A percentile compares a stretch with the other conserved stretches of the same genome.
These are phyloP conservation scores for Shiraia bambusicola DNA, from an alignment of 2,329 filamentous ascomycete genomes.

Conservation along the genomic window DNA sequence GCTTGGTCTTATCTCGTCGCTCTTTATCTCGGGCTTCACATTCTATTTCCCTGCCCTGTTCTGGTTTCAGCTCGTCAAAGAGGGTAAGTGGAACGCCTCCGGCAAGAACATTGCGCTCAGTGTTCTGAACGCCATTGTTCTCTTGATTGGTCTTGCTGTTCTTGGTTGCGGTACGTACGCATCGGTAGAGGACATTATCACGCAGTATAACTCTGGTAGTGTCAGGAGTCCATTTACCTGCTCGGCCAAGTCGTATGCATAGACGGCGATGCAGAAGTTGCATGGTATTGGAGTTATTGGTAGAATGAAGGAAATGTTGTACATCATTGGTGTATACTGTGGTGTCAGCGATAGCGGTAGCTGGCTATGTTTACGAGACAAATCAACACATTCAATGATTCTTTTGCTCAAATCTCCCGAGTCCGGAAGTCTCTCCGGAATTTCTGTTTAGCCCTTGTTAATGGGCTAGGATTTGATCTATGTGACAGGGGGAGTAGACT, in stretches of 20 bases:
- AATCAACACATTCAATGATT: too few relatives aligned
- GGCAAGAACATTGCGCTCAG: constrained; percentile 36
- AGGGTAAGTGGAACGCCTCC: constrained; percentile 46
- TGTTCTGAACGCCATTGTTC: constrained; percentile 29
- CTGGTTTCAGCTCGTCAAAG: constrained; percentile 45
- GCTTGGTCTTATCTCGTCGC: constrained; percentile 61
- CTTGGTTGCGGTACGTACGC: constrained; percentile 48
- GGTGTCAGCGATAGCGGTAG: constrained; percentile 7
- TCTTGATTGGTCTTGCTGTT: constrained; percentile 36
- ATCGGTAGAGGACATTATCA: constrained; percentile 47
- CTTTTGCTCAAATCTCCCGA: too few relatives aligned
- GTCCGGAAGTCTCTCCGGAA: too few relatives aligned
- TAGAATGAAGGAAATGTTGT: not conserved
- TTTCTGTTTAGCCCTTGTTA: too few relatives aligned
- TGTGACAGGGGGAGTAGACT: too few relatives aligned
- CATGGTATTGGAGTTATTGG: constrained; percentile 2
- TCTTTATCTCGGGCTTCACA: constrained; percentile 71
- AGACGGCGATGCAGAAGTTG: not conserved
- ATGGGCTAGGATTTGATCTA: too few relatives aligned
- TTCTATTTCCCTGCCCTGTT: constrained; percentile 46
- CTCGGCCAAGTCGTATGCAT: constrained; percentile 34
- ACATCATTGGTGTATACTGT: not conserved
- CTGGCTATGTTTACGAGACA: not conserved
- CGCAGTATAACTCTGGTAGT: constrained; percentile 41
- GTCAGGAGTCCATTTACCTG: constrained; percentile 48